Conservation (phyloP, 106 monocot species). For the Agapanthus africanus region DNA sequence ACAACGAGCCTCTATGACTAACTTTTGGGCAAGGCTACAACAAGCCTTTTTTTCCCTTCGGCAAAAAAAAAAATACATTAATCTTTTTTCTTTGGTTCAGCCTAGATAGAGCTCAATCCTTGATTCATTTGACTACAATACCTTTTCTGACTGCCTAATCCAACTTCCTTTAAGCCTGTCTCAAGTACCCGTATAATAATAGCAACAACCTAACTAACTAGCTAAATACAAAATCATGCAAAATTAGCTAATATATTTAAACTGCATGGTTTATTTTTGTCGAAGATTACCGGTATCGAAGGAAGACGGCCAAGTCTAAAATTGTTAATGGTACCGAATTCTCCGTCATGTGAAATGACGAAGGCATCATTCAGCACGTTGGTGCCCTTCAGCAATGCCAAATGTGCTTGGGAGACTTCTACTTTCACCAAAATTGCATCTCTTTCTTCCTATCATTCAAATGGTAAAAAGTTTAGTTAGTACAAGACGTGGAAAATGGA, state of each 20-base stretch:
- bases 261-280: neutral
- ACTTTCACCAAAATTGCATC: conserved; percentile 93
- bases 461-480: neutral
- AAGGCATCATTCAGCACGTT: conserved; percentile 95
- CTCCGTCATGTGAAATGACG: conserved; percentile 83
- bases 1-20: too few species aligned
- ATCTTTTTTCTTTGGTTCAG: too few species aligned
- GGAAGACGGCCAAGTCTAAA: conserved; percentile 94
- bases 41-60: too few species aligned
- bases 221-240: neutral
- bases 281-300: conserved; percentile 45
- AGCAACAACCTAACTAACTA: too few species aligned
- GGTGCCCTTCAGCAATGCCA: conserved; percentile 79
- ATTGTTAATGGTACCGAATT: conserved; percentile 93
- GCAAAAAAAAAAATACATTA: too few species aligned
- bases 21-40: too few species aligned
- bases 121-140: too few species aligned
- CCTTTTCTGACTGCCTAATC: too few species aligned
- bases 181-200: too few species aligned
- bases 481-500: neutral
- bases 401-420: conserved; percentile 89
- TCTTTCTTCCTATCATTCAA: conserved; percentile 64
- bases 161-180: too few species aligned
- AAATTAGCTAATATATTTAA: neutral
- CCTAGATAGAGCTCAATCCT: too few species aligned